Percentiles rank a stretch among this genome's conserved stretches.
phyloP scores from a whole-genome alignment of 345 rosid genomes.

The Gossypium sturtianum region DNA sequence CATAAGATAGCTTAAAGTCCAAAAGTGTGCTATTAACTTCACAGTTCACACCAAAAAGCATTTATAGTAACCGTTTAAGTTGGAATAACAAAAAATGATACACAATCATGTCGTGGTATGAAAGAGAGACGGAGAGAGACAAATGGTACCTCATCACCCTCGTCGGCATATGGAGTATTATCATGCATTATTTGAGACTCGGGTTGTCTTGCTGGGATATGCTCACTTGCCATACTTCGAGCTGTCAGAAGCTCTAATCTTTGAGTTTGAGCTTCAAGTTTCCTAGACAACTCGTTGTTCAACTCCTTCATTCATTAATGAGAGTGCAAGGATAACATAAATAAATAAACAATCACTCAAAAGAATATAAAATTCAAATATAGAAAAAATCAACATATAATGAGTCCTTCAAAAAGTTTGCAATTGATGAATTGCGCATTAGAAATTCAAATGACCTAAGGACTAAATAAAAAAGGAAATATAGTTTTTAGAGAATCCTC shows the following conservation, averaged over 20 bases:
- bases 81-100: not conserved
- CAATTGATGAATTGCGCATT: too few relatives aligned
- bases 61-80: not conserved
- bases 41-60: not conserved
- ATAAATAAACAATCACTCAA: not conserved
- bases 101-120: not conserved
- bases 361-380: not conserved
- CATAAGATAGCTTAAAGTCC: too few relatives aligned
- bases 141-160: constrained; percentile 88
- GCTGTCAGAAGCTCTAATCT: constrained; percentile 90
- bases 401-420: not conserved
- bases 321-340: not conserved
- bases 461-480: not conserved
- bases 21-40: too few relatives aligned
- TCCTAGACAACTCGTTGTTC: constrained; percentile 73
- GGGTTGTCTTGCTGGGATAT: constrained; percentile 40
- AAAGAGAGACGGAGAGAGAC: constrained; percentile 7
- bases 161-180: constrained; percentile 70
- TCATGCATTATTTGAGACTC: constrained; percentile 48
- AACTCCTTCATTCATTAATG: constrained; percentile 50
- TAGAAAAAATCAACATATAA: not conserved
- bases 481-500: not conserved
- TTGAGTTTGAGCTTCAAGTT: constrained; percentile 90
- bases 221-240: constrained; percentile 59
- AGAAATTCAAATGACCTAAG: not conserved